Percentiles rank a stretch among this genome's conserved stretches.
These are phyloP conservation scores for Endothia cerciana DNA, from an alignment of 2,329 filamentous ascomycete species.

Conservation along the genomic window DNA sequence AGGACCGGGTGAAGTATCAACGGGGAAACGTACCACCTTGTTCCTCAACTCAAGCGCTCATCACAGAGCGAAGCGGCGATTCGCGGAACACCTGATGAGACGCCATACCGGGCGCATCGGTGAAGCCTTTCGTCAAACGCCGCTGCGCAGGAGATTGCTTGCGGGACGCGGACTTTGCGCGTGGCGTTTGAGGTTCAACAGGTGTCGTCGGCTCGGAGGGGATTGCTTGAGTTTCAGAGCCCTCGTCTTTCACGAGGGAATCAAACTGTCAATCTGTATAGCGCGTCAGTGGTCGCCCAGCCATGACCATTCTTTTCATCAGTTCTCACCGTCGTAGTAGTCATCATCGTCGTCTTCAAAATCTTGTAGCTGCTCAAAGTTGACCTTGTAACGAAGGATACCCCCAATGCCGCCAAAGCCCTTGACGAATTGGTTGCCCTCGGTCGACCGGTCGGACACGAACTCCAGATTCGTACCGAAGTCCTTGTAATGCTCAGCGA, in stretches of 20 bases:
- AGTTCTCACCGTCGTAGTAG: conserved; percentile 70
- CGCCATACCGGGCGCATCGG: conserved; percentile 50
- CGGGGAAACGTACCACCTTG: conserved; percentile 21
- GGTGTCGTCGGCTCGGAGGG: conserved; percentile 37
- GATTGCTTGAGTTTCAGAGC: conserved; percentile 67
- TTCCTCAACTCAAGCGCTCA: conserved; percentile 58
- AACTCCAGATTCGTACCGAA: conserved; percentile 96
- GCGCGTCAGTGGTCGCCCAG: not conserved
- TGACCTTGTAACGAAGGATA: conserved; percentile 98
- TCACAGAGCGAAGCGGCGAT: conserved; percentile 71
- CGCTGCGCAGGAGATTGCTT: conserved; percentile 45
- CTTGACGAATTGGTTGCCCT: conserved; percentile 99
- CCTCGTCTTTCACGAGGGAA: conserved; percentile 87
- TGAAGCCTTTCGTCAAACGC: conserved; percentile 51
- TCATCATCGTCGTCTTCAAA: conserved; percentile 90
- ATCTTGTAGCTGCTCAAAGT: conserved; percentile 98
- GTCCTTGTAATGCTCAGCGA: conserved; percentile 97
- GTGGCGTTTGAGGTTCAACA: conserved; percentile 45
- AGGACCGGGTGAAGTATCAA: not conserved
- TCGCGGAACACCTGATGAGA: conserved; percentile 60
- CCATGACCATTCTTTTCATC: not conserved
- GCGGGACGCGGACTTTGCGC: conserved; percentile 42
- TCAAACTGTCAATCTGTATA: conserved; percentile 81
- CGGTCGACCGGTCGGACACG: conserved; percentile 94
- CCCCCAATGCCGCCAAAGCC: conserved; percentile 98